Percentiles rank a stretch among this genome's conserved stretches.
phyloP scores from a whole-genome alignment of 352 stramenopile species.

The Phytopythium kandeliae region DNA sequence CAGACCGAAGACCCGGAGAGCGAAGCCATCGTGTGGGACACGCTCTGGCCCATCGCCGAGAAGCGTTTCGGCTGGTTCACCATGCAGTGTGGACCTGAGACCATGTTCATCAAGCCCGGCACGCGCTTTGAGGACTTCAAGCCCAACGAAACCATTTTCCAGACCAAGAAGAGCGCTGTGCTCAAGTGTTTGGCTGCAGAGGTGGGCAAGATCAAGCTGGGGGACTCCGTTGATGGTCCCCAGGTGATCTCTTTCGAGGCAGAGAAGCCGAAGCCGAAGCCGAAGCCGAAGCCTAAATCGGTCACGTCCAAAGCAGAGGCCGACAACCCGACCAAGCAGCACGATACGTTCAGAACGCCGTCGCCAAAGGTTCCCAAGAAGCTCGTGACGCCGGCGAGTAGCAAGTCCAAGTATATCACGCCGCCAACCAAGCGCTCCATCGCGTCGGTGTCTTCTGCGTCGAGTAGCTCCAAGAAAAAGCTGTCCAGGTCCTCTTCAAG shows the following conservation, averaged over 20 bases:
- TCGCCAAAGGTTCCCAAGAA: slow-evolving; percentile 33
- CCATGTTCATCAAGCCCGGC: slow-evolving; percentile 68
- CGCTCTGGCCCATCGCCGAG: slow-evolving; percentile 57
- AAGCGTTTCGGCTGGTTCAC: slow-evolving; percentile 68
- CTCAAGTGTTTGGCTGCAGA: slow-evolving; percentile 53
- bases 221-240: slow-evolving; percentile 58
- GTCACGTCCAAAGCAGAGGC: slow-evolving; percentile 22
- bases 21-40: slow-evolving; percentile 41
- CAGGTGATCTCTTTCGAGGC: slow-evolving; percentile 53
- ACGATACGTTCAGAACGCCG: slow-evolving; percentile 21
- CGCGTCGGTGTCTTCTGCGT: slow-evolving; percentile 6
- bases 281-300: slow-evolving; percentile 13
- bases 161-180: slow-evolving; percentile 67
- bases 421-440: slow-evolving; percentile 16
- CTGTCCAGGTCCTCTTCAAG: slow-evolving; percentile 10
- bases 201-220: slow-evolving; percentile 47
- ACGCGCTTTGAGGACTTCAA: slow-evolving; percentile 63
- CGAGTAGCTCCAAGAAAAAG: slow-evolving; percentile 20
- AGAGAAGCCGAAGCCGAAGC: slow-evolving; percentile 9
- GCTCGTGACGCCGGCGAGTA: slow-evolving; percentile 8
- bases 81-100: slow-evolving; percentile 62
- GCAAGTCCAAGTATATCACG: slow-evolving; percentile 16
- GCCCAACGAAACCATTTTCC: slow-evolving; percentile 80
- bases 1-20: slow-evolving; percentile 12
- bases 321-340: neutral